Base-by-base conservation (phyloP, 305 asterid species). In the Fraxinus velutina region DNA sequence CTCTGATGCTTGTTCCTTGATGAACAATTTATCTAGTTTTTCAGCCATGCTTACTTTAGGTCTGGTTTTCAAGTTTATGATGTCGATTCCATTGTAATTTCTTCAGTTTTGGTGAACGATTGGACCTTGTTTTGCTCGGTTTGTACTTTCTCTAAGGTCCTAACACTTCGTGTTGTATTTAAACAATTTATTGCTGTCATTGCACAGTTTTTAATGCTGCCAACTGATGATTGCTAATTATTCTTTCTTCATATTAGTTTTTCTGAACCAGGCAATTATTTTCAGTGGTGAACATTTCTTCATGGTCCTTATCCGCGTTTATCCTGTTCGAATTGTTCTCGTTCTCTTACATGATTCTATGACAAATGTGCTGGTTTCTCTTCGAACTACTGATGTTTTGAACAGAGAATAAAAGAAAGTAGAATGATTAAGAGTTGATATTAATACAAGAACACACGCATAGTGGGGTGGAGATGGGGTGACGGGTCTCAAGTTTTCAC, bases 1-100 rank as follows among this genome's bases (percentile, higher is more conserved):
- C 19, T 85, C 91, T 6, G 84, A 74, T 12, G 85, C 96, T 82
- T 73, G 81, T 89, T 88, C 88, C 2, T 81, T 89, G 85, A 83
- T 52, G 81, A 85, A 86, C 79, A 89, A 85, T 66, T 47, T 82
- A 5, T 77, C 84, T 32, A 80, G 86, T 84, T 86, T 89, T 44
- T 91, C 86, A 0, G 15, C 83, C 37, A 30, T 88, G 82, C 74
- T 91, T 66, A 17, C 90, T 29, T 74, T 92, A 22, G 88, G 89
- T 60, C 76, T 90, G n/a, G 29, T 73, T 78, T 75, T 86, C 78
- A 88, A 80, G 86, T 74, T 82, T 66, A 78, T 74, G 39, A 27
- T 85, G 62, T 78, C 83, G 7, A 22, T 81, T 57, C 78, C 50
- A 19, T 37, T 83, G 66, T 90, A 81, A 79, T 83, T 57, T 79